phyloP scores from a whole-genome alignment of 768 basidiomycete species.

The Leccinum fibrillosum region DNA sequence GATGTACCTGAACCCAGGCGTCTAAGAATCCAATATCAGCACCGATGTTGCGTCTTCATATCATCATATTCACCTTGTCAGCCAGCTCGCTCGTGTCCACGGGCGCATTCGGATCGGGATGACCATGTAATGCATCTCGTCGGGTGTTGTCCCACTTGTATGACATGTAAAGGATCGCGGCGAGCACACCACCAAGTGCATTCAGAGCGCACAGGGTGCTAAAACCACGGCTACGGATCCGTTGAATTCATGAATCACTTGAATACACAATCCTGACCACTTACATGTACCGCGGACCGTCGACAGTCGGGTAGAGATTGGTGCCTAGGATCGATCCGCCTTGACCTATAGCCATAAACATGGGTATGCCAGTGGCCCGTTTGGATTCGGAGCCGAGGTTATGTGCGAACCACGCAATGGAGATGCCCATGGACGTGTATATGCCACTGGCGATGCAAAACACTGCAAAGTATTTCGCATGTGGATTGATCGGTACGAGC shows the following conservation, averaged over 20 bases:
- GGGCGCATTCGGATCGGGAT: slow-evolving; percentile 38
- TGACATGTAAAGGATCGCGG: slow-evolving; percentile 53
- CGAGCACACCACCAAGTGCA: slow-evolving; percentile 17
- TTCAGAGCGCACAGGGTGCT: slow-evolving; percentile 43
- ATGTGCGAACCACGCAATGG: slow-evolving; percentile 78
- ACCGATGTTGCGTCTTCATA: not conserved
- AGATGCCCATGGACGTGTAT: slow-evolving; percentile 70
- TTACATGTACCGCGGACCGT: slow-evolving; percentile 66
- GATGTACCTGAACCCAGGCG: slow-evolving; percentile 22
- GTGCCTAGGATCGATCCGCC: slow-evolving; percentile 76
- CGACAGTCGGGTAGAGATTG: slow-evolving; percentile 62
- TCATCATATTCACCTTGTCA: slow-evolving; percentile 56
- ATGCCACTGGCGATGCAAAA: slow-evolving; percentile 78
- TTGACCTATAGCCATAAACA: slow-evolving; percentile 81
- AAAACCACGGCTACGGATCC: slow-evolving; percentile 44
- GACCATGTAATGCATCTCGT: slow-evolving; percentile 52
- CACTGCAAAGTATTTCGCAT: slow-evolving; percentile 72
- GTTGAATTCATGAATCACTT: not conserved
- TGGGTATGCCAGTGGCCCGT: slow-evolving; percentile 69
- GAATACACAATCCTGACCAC: slow-evolving; percentile 14
- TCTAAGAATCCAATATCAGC: slow-evolving; percentile 1
- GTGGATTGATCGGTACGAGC: slow-evolving; percentile 48
- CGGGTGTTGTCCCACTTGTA: slow-evolving; percentile 60
- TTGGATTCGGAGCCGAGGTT: slow-evolving; percentile 79
- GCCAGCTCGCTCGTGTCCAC: slow-evolving; percentile 67